Percentiles rank a stretch among this genome's conserved stretches.
phyloP scores from a whole-genome alignment of 2,329 filamentous ascomycete genomes.

The Aspergillus sp. region DNA sequence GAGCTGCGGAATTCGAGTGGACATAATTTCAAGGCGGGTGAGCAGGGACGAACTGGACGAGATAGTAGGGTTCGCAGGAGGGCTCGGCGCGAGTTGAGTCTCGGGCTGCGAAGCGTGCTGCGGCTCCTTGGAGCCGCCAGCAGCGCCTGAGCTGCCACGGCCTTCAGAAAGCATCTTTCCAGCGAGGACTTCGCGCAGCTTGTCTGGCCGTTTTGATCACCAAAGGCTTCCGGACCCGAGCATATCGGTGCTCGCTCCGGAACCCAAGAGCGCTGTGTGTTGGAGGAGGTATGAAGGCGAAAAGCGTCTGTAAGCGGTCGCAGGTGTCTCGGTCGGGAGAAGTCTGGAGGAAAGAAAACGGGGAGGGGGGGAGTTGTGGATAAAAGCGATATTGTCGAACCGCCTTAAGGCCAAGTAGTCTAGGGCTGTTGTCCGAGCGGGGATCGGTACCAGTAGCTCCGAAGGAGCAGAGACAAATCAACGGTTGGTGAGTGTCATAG shows the following conservation, averaged over 20 bases:
- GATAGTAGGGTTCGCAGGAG: conserved; percentile 20
- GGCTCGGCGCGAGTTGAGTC: conserved; percentile 12
- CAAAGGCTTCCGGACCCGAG: conserved; percentile 34
- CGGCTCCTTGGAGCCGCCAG: conserved; percentile 22
- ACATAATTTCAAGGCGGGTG: conserved; percentile 32
- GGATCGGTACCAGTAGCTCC: conserved; percentile 18
- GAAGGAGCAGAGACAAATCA: conserved; percentile 16
- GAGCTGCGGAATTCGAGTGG: conserved; percentile 43
- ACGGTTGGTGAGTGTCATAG: conserved; percentile 16
- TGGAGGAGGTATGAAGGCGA: conserved; percentile 1
- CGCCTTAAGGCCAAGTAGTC: conserved; percentile 12
- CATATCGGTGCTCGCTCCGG: conserved; percentile 33
- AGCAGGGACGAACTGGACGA: conserved; percentile 21
- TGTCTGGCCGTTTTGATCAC: conserved; percentile 28
- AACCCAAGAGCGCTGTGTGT: conserved; percentile 21
- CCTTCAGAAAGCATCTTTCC: conserved; percentile 39
- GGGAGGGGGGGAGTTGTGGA: neutral
- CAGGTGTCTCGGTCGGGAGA: too few relatives aligned
- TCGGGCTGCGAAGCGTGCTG: conserved; percentile 14
- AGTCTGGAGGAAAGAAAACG: too few relatives aligned
- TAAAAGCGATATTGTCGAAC: conserved; percentile 19
- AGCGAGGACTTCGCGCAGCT: conserved; percentile 26
- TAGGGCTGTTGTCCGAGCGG: conserved; percentile 19
- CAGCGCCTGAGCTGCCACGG: conserved; percentile 28
- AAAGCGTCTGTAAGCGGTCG: conserved; percentile 1